Evolutionary conservation across 495 filamentous ascomycete species (phyloP), one percentile per base, ranked within the genome.

Genomic region (Aspergillus sclerotioniger): DNA sequence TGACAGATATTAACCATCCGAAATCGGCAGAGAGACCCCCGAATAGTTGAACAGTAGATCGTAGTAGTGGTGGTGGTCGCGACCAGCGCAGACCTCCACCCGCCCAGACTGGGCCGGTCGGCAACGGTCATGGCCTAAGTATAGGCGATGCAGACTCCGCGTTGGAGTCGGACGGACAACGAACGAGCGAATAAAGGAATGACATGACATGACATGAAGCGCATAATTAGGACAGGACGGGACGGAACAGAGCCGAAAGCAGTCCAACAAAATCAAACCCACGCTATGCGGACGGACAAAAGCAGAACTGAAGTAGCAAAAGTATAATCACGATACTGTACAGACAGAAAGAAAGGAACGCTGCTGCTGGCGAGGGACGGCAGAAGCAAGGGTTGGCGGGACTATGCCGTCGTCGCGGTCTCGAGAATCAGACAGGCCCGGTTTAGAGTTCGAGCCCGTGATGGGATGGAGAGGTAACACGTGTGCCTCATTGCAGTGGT

Each of bases 211-310:
- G 47, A 31, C 47, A 32, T 50, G 31, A 50, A 50, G 29, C 25
- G 47, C 47, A 32, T 50, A 29, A 50, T n/a, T 5, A 21, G 17
- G n/a, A 44, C 6, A 15, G 12, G 15, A 44, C 46, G 33, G 46
- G 53, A 20, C 32, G 13, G 16, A 54, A 35, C 19, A 35, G 44
- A 49, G 16, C 57, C 57, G 45, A 54, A 45, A 53, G 45, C 55
- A 56, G 43, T 21, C 41, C 48, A 47, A n/a, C 45, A 51, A 51
- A 52, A 44, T 55, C 52, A 35, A 54, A 57, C 64, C 61, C 59
- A 64, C 64, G 64, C 64, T 64, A 67, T 63, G 64, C 64, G 54
- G 52, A 67, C 61, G 25, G 51, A 56, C 43, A 56, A 41, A 53
- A 33, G 29, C 8, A 48, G 13, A 48, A 49, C 32, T 21, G 20